phyloP scores from a whole-genome alignment of 805 yeast genomes.

The Tetrapisispora iriomotensis region DNA sequence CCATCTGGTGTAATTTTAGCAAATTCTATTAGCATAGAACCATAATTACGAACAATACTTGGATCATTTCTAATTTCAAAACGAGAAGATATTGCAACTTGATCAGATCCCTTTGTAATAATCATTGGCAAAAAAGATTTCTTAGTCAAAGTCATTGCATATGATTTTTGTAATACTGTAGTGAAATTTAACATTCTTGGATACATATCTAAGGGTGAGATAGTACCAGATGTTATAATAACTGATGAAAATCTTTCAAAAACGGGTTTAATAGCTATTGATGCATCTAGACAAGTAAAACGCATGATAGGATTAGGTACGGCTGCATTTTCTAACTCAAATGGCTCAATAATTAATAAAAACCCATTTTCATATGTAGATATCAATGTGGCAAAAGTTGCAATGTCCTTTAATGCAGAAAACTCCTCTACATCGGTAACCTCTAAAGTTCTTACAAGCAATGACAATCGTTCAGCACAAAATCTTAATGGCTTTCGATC shows the following conservation, averaged over 20 bases:
- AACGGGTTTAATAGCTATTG: constrained; percentile 94
- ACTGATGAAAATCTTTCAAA: constrained; percentile 89
- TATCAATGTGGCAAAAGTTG: constrained; percentile 91
- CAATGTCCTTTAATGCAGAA: constrained; percentile 87
- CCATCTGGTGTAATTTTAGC: constrained; percentile 97
- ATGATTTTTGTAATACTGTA: constrained; percentile 88
- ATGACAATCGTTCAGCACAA: constrained; percentile 83
- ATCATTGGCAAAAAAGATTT: constrained; percentile 90
- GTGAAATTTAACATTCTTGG: constrained; percentile 93
- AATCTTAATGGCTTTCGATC: constrained; percentile 86
- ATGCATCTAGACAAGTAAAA: constrained; percentile 93
- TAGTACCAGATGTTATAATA: constrained; percentile 94
- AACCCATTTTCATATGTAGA: constrained; percentile 94
- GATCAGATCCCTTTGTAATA: constrained; percentile 96
- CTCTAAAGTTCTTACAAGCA: constrained; percentile 83
- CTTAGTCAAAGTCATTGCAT: constrained; percentile 89
- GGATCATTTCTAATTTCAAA: constrained; percentile 97
- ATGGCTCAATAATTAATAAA: constrained; percentile 85
- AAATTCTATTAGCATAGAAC: constrained; percentile 83
- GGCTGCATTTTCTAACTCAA: constrained; percentile 86
- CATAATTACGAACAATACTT: constrained; percentile 93
- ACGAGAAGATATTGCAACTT: constrained; percentile 91
- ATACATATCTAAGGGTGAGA: constrained; percentile 97
- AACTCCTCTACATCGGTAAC: constrained; percentile 84
- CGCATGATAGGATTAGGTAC: constrained; percentile 94